Evolutionary conservation across 2,329 filamentous ascomycete species (phyloP).

Genomic region (Aciculosporium take): DNA sequence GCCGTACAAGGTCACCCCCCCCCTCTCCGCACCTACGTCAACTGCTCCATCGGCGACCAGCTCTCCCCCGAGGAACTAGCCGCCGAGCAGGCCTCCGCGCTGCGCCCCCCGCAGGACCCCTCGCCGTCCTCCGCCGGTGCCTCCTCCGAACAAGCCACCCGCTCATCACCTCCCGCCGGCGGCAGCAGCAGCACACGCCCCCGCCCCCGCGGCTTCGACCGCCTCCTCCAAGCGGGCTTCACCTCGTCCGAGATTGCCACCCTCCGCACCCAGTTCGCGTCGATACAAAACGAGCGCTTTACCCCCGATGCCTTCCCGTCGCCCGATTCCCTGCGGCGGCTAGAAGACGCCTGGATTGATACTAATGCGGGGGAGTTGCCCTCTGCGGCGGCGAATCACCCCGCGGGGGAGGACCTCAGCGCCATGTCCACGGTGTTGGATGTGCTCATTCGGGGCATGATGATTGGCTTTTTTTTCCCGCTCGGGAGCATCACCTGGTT

Average conservation of each 20-base stretch:
- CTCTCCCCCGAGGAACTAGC: slow-evolving; percentile 56
- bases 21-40: slow-evolving; percentile 58
- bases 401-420: slow-evolving; percentile 32
- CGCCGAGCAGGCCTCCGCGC: slow-evolving; percentile 42
- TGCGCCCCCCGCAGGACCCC: slow-evolving; percentile 30
- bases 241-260: slow-evolving; percentile 69
- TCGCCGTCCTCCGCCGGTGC: slow-evolving; percentile 16
- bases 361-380: slow-evolving; percentile 35
- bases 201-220: slow-evolving; percentile 63
- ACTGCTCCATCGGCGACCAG: slow-evolving; percentile 76
- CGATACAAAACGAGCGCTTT: slow-evolving; percentile 66
- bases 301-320: slow-evolving; percentile 83
- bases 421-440: slow-evolving; percentile 50
- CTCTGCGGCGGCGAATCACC: slow-evolving; percentile 19
- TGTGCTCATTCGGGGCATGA: slow-evolving; percentile 72
- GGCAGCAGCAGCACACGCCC: slow-evolving; percentile 33
- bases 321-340: slow-evolving; percentile 55
- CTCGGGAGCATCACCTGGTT: slow-evolving; percentile 76
- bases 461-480: slow-evolving; percentile 93
- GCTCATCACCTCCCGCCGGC: slow-evolving; percentile 27
- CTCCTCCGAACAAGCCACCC: slow-evolving; percentile 12
- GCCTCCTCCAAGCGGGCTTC: slow-evolving; percentile 70
- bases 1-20: slow-evolving; percentile 23
- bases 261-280: slow-evolving; percentile 76
- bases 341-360: slow-evolving; percentile 91